Conservation (phyloP, 768 basidiomycete species). For the Russula lepida region DNA sequence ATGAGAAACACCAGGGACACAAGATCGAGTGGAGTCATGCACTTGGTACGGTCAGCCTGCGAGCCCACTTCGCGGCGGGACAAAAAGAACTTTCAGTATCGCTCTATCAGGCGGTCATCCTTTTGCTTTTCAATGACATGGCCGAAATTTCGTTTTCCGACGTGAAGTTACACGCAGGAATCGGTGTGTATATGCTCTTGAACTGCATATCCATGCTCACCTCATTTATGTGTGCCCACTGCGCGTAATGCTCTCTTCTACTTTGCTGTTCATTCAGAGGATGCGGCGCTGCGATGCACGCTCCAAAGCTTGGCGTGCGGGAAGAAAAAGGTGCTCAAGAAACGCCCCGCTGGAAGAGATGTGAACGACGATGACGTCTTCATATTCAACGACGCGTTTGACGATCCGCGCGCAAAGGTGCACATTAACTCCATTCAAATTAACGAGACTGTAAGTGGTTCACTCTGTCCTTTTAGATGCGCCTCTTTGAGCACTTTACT, state of each 20-base stretch:
- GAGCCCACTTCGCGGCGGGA: constrained; percentile 55
- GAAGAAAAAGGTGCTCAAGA: constrained; percentile 80
- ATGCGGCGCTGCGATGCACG: constrained; percentile 66
- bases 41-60: constrained; percentile 74
- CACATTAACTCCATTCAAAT: constrained; percentile 96
- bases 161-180: constrained; percentile 55
- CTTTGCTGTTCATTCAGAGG: constrained; percentile 39
- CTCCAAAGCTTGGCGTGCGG: constrained; percentile 90
- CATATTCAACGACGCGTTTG: constrained; percentile 73
- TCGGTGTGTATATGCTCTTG: constrained; percentile 45
- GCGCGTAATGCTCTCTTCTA: constrained; percentile 12
- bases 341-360: constrained; percentile 70
- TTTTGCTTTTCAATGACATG: constrained; percentile 77
- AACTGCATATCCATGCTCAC: not conserved
- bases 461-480: not conserved
- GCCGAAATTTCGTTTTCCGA: constrained; percentile 53
- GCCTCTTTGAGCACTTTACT: not conserved
- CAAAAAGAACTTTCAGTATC: constrained; percentile 86
- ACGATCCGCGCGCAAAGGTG: constrained; percentile 66
- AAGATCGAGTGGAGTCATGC: constrained; percentile 81
- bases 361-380: constrained; percentile 73
- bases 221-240: not conserved
- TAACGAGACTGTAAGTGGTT: constrained; percentile 68
- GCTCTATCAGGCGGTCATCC: constrained; percentile 80
- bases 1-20: constrained; percentile 64